Base-by-base conservation (phyloP, 2,329 filamentous ascomycete genomes). In the Ophiostoma pallidulum region DNA sequence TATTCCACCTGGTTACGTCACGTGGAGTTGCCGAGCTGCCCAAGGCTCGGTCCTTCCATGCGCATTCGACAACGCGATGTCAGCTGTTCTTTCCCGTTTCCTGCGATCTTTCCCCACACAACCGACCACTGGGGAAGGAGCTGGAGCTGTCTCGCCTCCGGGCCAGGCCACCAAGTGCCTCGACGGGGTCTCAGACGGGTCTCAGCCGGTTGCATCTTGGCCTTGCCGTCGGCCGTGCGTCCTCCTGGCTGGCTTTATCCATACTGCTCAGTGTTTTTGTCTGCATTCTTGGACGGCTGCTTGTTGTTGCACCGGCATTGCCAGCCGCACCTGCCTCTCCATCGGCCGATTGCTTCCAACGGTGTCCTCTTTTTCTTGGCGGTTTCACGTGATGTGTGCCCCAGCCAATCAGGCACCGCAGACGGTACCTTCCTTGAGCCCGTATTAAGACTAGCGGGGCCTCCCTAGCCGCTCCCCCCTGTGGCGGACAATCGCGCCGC, bases 401-500 rank as follows among this genome's bases (percentile, higher is more conserved):
- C 2, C 9, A n/a, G n/a, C 43, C 43, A 39, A 46, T 46, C 26
- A 46, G 2, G 10, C 4, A 8, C 8, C 35, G 13, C 24, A 28
- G 13, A 24, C n/a, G 13, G 31, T 24, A 16, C 37, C 45, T 41
- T 39, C 9, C 29, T 14, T 29, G 28, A 22, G 12, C 18, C 37
- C 22, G 7, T 8, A 35, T 39, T 16, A 8, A 33, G 42, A 45
- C 38, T 50, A 46, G 48, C 43, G 31, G 14, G 12, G 8, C 36
- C 24, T n/a, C 16, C 16, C 36, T 37, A 22, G 41, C 36, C 35
- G 18, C 44, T n/a, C 29, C 22, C 13, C 24, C 28, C 32, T n/a
- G n/a, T n/a, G n/a, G n/a, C n/a, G n/a, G n/a, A n/a, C 31, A 41
- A 41, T 45, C 47, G 47, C 47, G 47, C 29, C 47, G 47, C 47